These are phyloP conservation scores for Huntiella moniliformis DNA, from an alignment of 2,329 filamentous ascomycete genomes.

Conservation along the genomic window DNA sequence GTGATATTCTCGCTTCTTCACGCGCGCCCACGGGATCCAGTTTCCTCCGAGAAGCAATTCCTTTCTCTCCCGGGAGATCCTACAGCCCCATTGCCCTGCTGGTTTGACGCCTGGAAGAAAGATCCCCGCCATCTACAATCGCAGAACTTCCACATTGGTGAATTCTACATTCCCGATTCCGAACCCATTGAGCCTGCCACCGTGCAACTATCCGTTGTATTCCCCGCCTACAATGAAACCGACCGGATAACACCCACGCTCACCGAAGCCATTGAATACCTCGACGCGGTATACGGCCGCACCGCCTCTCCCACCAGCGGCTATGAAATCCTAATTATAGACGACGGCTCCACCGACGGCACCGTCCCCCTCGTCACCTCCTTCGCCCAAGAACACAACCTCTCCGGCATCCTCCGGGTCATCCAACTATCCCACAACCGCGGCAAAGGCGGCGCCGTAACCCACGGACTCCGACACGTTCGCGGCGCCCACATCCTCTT, in stretches of 20 bases:
- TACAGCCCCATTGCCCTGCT: constrained; percentile 53
- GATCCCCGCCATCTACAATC: constrained; percentile 27
- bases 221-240: constrained; percentile 92
- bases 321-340: constrained; percentile 85
- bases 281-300: constrained; percentile 58
- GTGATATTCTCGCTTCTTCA: constrained; percentile 54
- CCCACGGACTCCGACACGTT: constrained; percentile 84
- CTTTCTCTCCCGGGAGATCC: constrained; percentile 53
- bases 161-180: constrained; percentile 25
- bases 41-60: constrained; percentile 70
- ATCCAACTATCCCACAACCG: constrained; percentile 64
- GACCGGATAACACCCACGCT: constrained; percentile 66
- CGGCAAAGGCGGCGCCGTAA: constrained; percentile 88
- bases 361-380: constrained; percentile 64
- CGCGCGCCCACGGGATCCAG: constrained; percentile 56
- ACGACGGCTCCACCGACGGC: constrained; percentile 70
- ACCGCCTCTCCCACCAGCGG: constrained; percentile 26
- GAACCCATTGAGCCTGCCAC: constrained; percentile 47
- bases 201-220: constrained; percentile 75
- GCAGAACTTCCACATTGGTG: constrained; percentile 19
- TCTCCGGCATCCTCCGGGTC: constrained; percentile 65
- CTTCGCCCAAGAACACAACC: constrained; percentile 56
- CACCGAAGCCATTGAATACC: constrained; percentile 73
- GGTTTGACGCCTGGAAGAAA: constrained; percentile 59
- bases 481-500: constrained; percentile 80